Evolutionary conservation across 2,329 filamentous ascomycete genomes (phyloP), one percentile per base, ranked within the genome.

Genomic region (Arthrobotrys sinensis): DNA sequence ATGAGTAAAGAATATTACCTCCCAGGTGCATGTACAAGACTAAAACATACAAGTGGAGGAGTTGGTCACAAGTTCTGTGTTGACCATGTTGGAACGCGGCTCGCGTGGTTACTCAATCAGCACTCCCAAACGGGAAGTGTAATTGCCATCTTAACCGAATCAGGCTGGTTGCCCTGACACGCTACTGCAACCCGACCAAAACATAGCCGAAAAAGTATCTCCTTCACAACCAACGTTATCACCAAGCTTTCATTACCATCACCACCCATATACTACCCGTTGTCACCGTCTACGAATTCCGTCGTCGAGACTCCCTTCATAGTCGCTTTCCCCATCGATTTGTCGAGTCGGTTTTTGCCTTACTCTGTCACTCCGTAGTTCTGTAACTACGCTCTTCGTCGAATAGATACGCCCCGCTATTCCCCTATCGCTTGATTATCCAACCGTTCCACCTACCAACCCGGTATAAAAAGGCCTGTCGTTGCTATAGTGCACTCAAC

Each of bases 121-220:
- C 14, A 60, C 34, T 24, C 72, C 55, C 19, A 69, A 76, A 57
- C 36, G 16, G 72, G 72, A 76, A 69, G 46, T 64, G 72, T 76
- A 70, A 76, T 68, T 65, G 64, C 4, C 14, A 14, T 19, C 16
- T 10, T 63, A 38, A 11, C 72, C 72, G 36, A 55, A 65, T 76
- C 57, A 48, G 72, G 72, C 40, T 53, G 55, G 72, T 76, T 76
- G 72, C 72, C 65, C 8, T 40, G 65, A 32, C 64, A 69, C 34
- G 55, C 55, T 21, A 12, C 53, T 10, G 53, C 36, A 52, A 36
- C 34, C 52, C 14, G 28, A 57, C 55, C 72, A 76, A 76, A 76
- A 76, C 72, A 76, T 48, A 36, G 32, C 34, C 34, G 28, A 67
- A 76, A 76, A 53, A 11, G 24, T 16, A 40, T 48, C 38, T 55